phyloP scores from a whole-genome alignment of 768 basidiomycete genomes.

The Dacryopinax primogenitus region DNA sequence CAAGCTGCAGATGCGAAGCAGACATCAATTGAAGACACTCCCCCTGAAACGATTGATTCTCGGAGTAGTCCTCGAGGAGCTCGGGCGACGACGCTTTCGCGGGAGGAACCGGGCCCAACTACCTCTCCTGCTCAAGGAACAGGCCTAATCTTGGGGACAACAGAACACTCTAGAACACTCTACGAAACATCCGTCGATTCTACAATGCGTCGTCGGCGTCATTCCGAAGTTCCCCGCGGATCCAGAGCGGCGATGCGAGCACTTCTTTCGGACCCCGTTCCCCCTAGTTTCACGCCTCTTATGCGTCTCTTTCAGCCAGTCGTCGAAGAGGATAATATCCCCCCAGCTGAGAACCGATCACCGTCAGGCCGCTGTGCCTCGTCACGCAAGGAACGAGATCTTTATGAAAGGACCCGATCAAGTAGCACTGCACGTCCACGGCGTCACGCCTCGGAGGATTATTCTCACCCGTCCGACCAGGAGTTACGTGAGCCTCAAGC shows the following conservation, averaged over 20 bases:
- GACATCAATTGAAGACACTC: not conserved
- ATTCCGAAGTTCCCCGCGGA: slow-evolving; percentile 2
- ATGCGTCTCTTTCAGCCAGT: slow-evolving; percentile 3
- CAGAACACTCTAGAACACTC: not conserved
- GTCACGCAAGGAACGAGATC: not conserved
- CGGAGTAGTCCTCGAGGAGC: not conserved
- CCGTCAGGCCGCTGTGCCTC: not conserved
- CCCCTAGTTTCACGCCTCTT: not conserved
- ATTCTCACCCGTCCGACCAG: not conserved
- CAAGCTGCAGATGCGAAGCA: not conserved
- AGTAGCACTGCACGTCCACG: not conserved
- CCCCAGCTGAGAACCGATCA: not conserved
- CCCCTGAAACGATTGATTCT: not conserved
- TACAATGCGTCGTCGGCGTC: not conserved
- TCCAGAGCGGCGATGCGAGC: not conserved
- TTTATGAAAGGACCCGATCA: not conserved
- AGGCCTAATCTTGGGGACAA: not conserved
- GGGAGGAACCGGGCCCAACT: not conserved
- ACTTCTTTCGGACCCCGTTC: not conserved
- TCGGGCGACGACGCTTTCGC: not conserved
- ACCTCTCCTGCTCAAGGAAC: not conserved
- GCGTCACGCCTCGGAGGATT: not conserved
- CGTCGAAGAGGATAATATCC: not conserved
- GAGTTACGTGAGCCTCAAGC: not conserved
- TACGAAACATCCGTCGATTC: not conserved